Base-by-base conservation (phyloP, 208 protist genomes). In the Wallacemonas collosoma region DNA sequence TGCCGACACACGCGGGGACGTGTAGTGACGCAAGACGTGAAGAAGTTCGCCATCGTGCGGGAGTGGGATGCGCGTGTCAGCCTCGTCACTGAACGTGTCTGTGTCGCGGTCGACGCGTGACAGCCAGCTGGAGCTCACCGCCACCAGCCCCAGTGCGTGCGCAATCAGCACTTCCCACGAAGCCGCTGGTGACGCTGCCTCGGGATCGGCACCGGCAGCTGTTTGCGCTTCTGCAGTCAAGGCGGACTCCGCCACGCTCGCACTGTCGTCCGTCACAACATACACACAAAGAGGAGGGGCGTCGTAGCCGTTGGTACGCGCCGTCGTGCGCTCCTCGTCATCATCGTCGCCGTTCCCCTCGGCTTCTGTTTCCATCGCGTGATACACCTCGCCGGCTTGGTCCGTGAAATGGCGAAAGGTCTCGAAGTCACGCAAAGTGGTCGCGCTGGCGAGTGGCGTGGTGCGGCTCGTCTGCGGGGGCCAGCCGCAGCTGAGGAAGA, bases 141-240 rank as follows among this genome's bases (percentile, higher is more conserved):
- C 78, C 26, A 81, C 80, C 26, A 90, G 70, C 4, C 85, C 85
- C n/a, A 86, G 60, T 5, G 81, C 81, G 74, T 90, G 85, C 2
- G 85, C 85, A 2, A 85, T 53, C 40, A 60, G 71, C 48, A 82
- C 77, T 12, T 77, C 77, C 2, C 72, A 54, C 2, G 60, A 45
- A 3, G 60, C 60, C 3, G 60, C 60, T 3, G 60, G 60, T 38
- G 15, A 77, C 15, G 36, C 41, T 50, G 36, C n/a, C 9, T 41
- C 53, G 17, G 1, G 15, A 15, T 55, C 54, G 50, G 69, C 39
- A 56, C 69, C 64, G 71, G 68, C 3, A 63, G 55, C 12, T 70
- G 38, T 26, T 26, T 26, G 26, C 26, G 26, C 26, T 26, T 0
- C 26, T 0, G 26, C 26, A 26, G 26, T 26, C 26, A 26, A 26